Conservation (phyloP, 176 grass and related monocot genomes). For the Cenchrus americanus region DNA sequence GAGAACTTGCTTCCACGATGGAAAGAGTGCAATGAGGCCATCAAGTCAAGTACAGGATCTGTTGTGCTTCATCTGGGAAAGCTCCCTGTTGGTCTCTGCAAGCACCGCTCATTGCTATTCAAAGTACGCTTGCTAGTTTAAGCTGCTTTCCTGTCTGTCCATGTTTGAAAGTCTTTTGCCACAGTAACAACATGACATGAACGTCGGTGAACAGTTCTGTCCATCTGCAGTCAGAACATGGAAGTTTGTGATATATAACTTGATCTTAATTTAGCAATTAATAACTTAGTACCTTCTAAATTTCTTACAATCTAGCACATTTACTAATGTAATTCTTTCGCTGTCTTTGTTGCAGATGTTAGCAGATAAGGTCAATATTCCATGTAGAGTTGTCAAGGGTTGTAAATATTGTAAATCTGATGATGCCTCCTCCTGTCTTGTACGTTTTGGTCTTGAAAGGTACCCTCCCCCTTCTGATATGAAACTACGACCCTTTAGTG, state of each 20-base stretch:
- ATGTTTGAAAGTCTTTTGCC: constrained; percentile 28
- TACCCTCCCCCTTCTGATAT: constrained; percentile 38
- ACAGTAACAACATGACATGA: neutral
- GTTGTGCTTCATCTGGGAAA: constrained; percentile 79
- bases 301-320: neutral
- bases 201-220: neutral
- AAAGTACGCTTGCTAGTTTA: constrained; percentile 59
- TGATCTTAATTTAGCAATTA: neutral
- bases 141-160: constrained; percentile 14
- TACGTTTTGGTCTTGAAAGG: constrained; percentile 95
- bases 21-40: constrained; percentile 69
- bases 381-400: constrained; percentile 93
- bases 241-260: neutral
- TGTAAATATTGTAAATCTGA: constrained; percentile 93
- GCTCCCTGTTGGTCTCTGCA: constrained; percentile 84
- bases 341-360: constrained; percentile 60
- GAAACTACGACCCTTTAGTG: neutral
- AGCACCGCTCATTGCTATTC: constrained; percentile 88
- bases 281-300: neutral
- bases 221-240: neutral
- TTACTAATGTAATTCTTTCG: neutral
- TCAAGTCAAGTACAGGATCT: constrained; percentile 70
- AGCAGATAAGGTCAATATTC: constrained; percentile 84
- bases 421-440: constrained; percentile 84
- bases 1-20: constrained; percentile 69